These are phyloP conservation scores for Rhizomucor pusillus DNA, from an alignment of 371 early-diverging fungal genomes.

Conservation along the genomic window DNA sequence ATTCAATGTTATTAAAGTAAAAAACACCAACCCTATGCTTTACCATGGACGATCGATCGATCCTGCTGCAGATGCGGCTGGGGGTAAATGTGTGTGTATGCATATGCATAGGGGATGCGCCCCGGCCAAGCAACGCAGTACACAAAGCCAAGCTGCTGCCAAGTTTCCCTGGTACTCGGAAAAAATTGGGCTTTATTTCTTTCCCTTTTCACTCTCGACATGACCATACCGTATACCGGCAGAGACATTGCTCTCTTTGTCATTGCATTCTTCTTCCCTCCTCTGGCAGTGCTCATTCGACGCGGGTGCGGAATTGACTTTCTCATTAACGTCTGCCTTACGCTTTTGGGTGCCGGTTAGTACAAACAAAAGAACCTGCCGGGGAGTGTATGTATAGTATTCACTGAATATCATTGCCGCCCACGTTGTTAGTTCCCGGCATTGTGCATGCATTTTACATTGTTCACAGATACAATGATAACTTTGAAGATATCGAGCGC, in stretches of 20 bases:
- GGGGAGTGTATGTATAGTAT: background rate
- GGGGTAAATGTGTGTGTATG: too few relatives aligned
- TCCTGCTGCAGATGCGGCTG: too few relatives aligned
- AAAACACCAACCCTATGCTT: too few relatives aligned
- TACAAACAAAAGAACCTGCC: too few relatives aligned
- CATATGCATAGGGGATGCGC: too few relatives aligned
- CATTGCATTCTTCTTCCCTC: conserved; percentile 72
- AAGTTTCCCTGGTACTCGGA: too few relatives aligned
- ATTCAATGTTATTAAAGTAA: too few relatives aligned
- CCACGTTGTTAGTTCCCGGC: conserved; percentile 33
- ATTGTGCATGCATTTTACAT: conserved; percentile 52
- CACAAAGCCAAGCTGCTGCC: too few relatives aligned
- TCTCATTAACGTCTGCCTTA: conserved; percentile 64
- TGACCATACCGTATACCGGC: conserved; percentile 44
- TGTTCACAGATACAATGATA: conserved; percentile 49
- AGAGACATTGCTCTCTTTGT: conserved; percentile 56
- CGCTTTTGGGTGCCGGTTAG: conserved; percentile 54
- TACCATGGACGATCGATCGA: too few relatives aligned
- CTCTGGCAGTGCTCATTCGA: conserved; percentile 62
- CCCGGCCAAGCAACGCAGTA: too few relatives aligned
- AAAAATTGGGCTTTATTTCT: too few relatives aligned
- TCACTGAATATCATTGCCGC: background rate
- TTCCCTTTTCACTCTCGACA: too few relatives aligned
- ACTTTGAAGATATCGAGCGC: conserved; percentile 42
- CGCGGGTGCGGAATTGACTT: conserved; percentile 67